Conservation (phyloP, 257 asterid species). For the Petunia axillaris region DNA sequence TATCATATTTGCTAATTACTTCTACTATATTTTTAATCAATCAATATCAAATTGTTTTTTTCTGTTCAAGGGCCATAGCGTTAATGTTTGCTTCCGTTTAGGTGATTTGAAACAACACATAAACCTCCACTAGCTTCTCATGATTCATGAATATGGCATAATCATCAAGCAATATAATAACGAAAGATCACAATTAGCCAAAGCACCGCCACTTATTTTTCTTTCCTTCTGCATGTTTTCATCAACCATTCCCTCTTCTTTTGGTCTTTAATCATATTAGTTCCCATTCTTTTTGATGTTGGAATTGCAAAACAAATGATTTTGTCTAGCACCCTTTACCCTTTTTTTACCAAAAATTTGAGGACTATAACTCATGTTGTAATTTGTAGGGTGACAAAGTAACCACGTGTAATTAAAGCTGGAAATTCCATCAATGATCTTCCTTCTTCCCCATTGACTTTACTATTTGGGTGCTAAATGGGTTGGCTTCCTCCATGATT, state of each 20-base stretch:
- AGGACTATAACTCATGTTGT: conserved; percentile 14
- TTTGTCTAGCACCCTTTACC: conserved; percentile 13
- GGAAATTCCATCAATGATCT: conserved; percentile 2
- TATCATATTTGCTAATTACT: too few relatives aligned
- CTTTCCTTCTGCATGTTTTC: conserved; percentile 1
- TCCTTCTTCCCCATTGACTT: conserved; percentile 20
- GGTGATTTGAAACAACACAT: neutral
- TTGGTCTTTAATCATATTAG: conserved; percentile 15
- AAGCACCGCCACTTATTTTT: conserved; percentile 26
- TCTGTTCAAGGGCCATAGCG: too few relatives aligned
- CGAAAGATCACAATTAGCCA: neutral
- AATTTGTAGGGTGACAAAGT: neutral
- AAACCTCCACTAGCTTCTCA: neutral
- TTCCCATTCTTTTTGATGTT: conserved; percentile 18
- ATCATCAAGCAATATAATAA: neutral
- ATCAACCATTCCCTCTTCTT: neutral
- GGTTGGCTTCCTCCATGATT: conserved; percentile 19
- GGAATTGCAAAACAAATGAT: conserved; percentile 18
- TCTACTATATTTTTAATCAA: too few relatives aligned
- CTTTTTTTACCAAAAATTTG: neutral
- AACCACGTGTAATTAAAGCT: neutral
- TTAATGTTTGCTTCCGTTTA: neutral
- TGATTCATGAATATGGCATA: conserved; percentile 12
- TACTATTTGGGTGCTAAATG: neutral
- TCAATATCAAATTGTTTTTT: too few relatives aligned